Evolutionary conservation across 2,329 filamentous ascomycete genomes (phyloP).

Genomic region (Sordariomycetes sp.): DNA sequence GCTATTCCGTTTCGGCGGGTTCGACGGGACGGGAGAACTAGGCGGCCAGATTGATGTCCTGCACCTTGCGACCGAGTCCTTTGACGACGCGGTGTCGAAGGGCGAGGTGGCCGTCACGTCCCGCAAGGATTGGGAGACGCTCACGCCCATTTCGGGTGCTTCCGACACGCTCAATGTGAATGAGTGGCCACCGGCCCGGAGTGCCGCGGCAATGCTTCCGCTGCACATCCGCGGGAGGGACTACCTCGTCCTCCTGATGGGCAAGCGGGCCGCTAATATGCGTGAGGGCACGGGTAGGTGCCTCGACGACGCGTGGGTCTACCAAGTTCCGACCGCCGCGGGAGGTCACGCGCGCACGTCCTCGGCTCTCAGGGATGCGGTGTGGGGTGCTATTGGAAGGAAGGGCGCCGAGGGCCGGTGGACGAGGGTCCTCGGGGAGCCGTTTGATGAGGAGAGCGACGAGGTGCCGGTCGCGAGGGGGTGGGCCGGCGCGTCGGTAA

Average conservation of each 20-base stretch:
- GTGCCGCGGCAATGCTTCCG: constrained; percentile 35
- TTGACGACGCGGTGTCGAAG: constrained; percentile 32
- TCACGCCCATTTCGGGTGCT: constrained; percentile 18
- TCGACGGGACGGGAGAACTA: constrained; percentile 55
- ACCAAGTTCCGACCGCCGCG: constrained; percentile 38
- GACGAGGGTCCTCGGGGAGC: constrained; percentile 30
- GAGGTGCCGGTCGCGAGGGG: constrained; percentile 38
- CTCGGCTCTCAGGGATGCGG: constrained; percentile 41
- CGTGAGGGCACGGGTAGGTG: constrained; percentile 39
- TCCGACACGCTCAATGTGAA: constrained; percentile 12
- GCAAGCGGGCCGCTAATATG: constrained; percentile 37
- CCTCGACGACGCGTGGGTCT: constrained; percentile 49
- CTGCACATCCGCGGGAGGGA: constrained; percentile 47
- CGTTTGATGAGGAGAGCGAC: constrained; percentile 36
- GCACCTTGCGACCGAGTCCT: constrained; percentile 40
- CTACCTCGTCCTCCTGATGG: constrained; percentile 48
- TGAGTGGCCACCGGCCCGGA: constrained; percentile 37
- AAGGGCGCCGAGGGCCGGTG: constrained; percentile 46
- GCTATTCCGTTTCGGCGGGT: constrained; percentile 71
- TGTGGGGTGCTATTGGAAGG: constrained; percentile 36
- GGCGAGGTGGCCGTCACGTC: constrained; percentile 37
- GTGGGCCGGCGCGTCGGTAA: constrained; percentile 41
- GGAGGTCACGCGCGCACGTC: constrained; percentile 27
- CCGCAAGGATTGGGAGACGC: constrained; percentile 39
- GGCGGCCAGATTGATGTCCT: constrained; percentile 60